These are phyloP conservation scores for Leptomonas seymouri DNA, from an alignment of 208 protist species.

Conservation along the genomic window DNA sequence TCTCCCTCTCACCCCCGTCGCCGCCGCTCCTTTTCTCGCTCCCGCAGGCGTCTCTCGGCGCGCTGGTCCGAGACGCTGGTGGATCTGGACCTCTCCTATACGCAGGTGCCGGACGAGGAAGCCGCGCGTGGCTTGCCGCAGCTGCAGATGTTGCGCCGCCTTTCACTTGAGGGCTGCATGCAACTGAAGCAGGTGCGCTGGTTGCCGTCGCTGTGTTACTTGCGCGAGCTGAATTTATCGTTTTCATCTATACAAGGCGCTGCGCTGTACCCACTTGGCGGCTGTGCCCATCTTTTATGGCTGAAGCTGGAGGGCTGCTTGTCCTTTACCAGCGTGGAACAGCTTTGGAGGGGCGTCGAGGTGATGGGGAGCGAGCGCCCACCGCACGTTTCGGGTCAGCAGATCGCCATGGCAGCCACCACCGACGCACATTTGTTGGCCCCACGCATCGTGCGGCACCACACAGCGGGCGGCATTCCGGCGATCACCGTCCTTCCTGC, in stretches of 20 bases:
- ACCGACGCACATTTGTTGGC: not conserved
- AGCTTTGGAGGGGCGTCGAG: constrained; percentile 26
- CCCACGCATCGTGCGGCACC: constrained; percentile 13
- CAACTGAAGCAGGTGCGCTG: constrained; percentile 39
- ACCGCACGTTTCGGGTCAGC: not conserved
- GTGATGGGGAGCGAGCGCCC: not conserved
- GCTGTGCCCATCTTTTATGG: constrained; percentile 37
- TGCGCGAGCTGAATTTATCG: constrained; percentile 53
- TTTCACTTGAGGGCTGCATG: constrained; percentile 63
- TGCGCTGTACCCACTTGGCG: constrained; percentile 38
- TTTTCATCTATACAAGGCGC: constrained; percentile 35
- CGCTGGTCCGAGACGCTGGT: constrained; percentile 44
- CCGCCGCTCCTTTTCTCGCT: not conserved
- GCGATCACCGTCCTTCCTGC: constrained; percentile 37
- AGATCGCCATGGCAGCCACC: not conserved
- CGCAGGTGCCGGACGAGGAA: constrained; percentile 40
- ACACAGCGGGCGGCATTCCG: constrained; percentile 23
- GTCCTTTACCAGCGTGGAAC: constrained; percentile 24
- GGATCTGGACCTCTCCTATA: constrained; percentile 65
- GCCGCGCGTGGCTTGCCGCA: constrained; percentile 43
- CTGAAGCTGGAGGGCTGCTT: constrained; percentile 51
- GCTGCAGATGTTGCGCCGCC: constrained; percentile 34
- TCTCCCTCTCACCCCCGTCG: not conserved
- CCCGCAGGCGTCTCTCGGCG: not conserved
- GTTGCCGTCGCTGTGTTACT: constrained; percentile 28